Base-by-base conservation (phyloP, 257 asterid genomes). In the Oldenlandia corymbosa region DNA sequence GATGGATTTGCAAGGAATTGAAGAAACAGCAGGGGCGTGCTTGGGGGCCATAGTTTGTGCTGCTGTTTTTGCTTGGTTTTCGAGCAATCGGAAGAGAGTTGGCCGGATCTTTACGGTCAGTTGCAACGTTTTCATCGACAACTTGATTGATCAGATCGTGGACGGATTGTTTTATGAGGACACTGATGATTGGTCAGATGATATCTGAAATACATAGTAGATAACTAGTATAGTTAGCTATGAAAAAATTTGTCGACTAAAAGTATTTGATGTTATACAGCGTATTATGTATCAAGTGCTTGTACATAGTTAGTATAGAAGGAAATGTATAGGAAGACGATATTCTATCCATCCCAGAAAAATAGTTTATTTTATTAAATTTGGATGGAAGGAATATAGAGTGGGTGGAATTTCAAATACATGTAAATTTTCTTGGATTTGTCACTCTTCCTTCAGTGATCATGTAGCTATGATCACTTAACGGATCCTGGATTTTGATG, bases 131-230 rank as follows among this genome's bases (percentile, higher is more conserved):
- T 83, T 91, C 80, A 84, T 91, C 14, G 96, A 91, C 59, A 74
- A 87, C 2, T 72, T 91, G 34, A 75, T 91, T 16, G 95, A 91
- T 56, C 88, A 86, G 51, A 84, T 91, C 48, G 66, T 91, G 14
- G 95, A 91, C 55, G 94, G 96, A 28, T 67, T 91, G 65, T 88
- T 91, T 43, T 91, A 84, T 14, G 96, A 88, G 0, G 64, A 54
- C 10, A 89, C 87, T 34, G 46, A 57, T n/a, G 88, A 82, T 48
- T 71, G 80, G 81, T 68, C 83, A 10, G 87, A 85, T 49, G 85
- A 78, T 36, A 59, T 74, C 48, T 83, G 63, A 76, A 28, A 5
- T 31, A 26, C 7, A 28, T 2, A 1, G 10, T 2, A 13, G 43
- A 39, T 39, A 1, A 1, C 12, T 39, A 34, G 39, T 34, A 34